A percentile compares a stretch with the other conserved stretches of the same genome.
These are phyloP conservation scores for Brassica cretica DNA, from an alignment of 345 rosid species.

Conservation along the genomic window DNA sequence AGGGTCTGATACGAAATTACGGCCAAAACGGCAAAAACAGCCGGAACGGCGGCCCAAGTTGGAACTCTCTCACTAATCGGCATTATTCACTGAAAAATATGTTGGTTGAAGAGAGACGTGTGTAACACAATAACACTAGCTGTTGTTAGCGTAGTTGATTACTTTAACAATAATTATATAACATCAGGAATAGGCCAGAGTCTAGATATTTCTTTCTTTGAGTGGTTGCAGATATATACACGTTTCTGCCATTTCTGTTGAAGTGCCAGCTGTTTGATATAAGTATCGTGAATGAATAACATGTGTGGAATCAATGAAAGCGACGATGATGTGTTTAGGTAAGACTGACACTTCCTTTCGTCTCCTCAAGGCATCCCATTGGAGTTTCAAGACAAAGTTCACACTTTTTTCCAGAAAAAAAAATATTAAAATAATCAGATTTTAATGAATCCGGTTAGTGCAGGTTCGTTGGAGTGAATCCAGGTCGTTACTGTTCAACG, in stretches of 20 bases:
- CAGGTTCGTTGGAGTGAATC: too few species aligned
- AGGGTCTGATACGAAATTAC: background rate
- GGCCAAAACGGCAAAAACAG: conserved; percentile 11
- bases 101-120: conserved; percentile 1
- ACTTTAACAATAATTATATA: background rate
- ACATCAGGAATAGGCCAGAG: background rate
- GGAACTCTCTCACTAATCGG: conserved; percentile 13
- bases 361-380: too few species aligned
- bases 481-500: too few species aligned
- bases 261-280: background rate
- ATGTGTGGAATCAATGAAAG: background rate
- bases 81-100: background rate
- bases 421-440: too few species aligned
- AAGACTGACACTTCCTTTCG: too few species aligned
- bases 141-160: background rate
- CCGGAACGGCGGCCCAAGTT: conserved; percentile 9
- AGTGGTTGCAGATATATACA: background rate
- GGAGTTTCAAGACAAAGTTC: too few species aligned
- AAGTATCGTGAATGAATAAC: background rate
- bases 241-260: background rate
- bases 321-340: background rate
- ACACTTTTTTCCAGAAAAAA: too few species aligned
- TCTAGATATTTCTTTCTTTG: background rate
- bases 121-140: background rate
- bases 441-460: too few species aligned